Conservation (phyloP, 768 basidiomycete genomes). For the Gelatoporia subvermispora region DNA sequence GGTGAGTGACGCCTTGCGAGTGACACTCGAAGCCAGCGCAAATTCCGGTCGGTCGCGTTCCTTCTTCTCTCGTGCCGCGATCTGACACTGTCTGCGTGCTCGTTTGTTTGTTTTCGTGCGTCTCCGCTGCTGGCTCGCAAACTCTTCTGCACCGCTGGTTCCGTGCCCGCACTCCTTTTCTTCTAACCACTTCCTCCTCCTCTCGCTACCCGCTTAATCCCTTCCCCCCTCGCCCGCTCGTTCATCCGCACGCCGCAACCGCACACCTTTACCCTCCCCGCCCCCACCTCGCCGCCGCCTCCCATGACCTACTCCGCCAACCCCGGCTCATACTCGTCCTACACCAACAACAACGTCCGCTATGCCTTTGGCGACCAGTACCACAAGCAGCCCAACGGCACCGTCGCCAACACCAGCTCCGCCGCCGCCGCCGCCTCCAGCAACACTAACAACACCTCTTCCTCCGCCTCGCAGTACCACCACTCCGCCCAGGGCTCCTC, state of each 20-base stretch:
- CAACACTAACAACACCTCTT: neutral
- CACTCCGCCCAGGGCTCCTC: constrained; percentile 5
- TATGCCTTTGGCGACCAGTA: constrained; percentile 14
- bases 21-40: neutral
- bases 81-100: neutral
- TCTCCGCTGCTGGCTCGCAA: too few relatives aligned
- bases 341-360: constrained; percentile 6
- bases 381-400: constrained; percentile 5
- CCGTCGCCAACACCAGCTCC: neutral
- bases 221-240: constrained; percentile 5
- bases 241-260: too few relatives aligned
- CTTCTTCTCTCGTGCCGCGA: neutral
- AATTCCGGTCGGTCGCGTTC: neutral
- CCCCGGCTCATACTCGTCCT: constrained; percentile 10
- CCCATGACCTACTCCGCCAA: constrained; percentile 16
- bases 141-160: neutral
- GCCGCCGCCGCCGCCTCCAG: neutral
- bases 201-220: constrained; percentile 12
- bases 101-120: too few relatives aligned
- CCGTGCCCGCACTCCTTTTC: constrained; percentile 1
- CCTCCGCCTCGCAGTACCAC: constrained; percentile 1
- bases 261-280: constrained; percentile 5
- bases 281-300: constrained; percentile 1
- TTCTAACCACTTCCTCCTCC: constrained; percentile 7
- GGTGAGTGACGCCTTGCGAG: neutral